Evolutionary conservation across 2,329 filamentous ascomycete genomes (phyloP).

Genomic region (Colletotrichum chrysophilum): DNA sequence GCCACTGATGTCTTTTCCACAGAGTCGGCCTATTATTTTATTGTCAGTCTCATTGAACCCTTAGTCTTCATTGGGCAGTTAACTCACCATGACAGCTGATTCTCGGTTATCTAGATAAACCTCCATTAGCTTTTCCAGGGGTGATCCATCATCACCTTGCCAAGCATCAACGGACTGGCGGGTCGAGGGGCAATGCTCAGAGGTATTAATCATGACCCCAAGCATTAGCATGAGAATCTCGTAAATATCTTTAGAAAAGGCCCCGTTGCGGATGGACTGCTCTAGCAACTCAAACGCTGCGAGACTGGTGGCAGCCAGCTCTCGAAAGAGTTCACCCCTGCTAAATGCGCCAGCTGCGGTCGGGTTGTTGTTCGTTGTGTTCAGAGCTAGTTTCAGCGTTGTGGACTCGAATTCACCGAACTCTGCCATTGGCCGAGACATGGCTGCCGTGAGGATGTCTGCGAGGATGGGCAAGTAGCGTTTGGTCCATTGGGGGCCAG

Average conservation of each 20-base stretch:
- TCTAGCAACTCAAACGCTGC: slow-evolving; percentile 54
- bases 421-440: slow-evolving; percentile 36
- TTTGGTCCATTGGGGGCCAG: slow-evolving; percentile 44
- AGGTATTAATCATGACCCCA: slow-evolving; percentile 85
- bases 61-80: not conserved
- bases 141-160: slow-evolving; percentile 40
- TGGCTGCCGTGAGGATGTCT: slow-evolving; percentile 46
- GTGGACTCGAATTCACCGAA: slow-evolving; percentile 49
- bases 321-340: slow-evolving; percentile 57
- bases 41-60: not conserved
- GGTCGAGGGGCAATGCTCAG: slow-evolving; percentile 75
- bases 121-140: slow-evolving; percentile 64
- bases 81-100: slow-evolving; percentile 70
- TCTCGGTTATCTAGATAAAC: slow-evolving; percentile 73
- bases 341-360: slow-evolving; percentile 73
- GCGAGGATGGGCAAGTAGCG: slow-evolving; percentile 58
- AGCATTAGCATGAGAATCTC: slow-evolving; percentile 80
- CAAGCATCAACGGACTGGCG: slow-evolving; percentile 42
- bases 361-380: slow-evolving; percentile 82
- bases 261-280: slow-evolving; percentile 50
- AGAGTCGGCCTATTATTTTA: slow-evolving; percentile 62
- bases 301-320: slow-evolving; percentile 56
- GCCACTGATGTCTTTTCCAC: slow-evolving; percentile 78
- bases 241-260: slow-evolving; percentile 57
- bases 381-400: slow-evolving; percentile 76